Evolutionary conservation across 176 grass and related monocot genomes (phyloP), one percentile per base, ranked within the genome.

Genomic region (Aegilops sharonensis): DNA sequence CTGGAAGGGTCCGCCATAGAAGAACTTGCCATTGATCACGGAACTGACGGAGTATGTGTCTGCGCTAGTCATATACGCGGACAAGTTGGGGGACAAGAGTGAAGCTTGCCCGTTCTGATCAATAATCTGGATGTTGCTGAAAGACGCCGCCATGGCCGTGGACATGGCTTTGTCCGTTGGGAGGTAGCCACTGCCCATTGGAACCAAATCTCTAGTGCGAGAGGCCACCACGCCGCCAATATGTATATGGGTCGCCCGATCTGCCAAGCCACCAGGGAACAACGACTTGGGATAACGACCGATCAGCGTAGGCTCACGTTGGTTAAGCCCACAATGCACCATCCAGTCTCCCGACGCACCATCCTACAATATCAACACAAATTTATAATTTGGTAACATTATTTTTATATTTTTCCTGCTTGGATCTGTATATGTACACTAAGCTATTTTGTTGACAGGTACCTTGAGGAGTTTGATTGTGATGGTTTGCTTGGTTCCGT

Each of bases 31-130:
- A 40, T 40, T 40, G 39, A 40, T 40, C 8, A 40, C 39, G 8
- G 39, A 40, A 40, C 39, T 40, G 39, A 40, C 0, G 39, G 65
- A 35, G 31, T 68, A 68, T 8, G 15, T 68, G 29, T 20, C 31
- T 1, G 31, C 3, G 0, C 17, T 6, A 14, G 1, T 35, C 31
- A 68, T 3, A 9, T 34, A 0, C 18, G 0, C 8, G 1, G 67
- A 32, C 8, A 39, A 70, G 67, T 39, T 5, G 8, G 2, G 8
- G 3, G 18, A 37, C 18, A 70, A 18, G 18, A 39, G 34, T 2
- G 66, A 69, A 36, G 66, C 31, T 69, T 69, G 31, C 0, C 66
- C 66, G 1, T 36, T 36, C 66, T 36, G 31, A 36, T 69, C 31
- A 20, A 69, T 10, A 3, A 69, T 2, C 0, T 69, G 66, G 17